These are phyloP conservation scores for Boletus pseudo-olivaceus DNA, from an alignment of 768 basidiomycete genomes.

Conservation along the genomic window DNA sequence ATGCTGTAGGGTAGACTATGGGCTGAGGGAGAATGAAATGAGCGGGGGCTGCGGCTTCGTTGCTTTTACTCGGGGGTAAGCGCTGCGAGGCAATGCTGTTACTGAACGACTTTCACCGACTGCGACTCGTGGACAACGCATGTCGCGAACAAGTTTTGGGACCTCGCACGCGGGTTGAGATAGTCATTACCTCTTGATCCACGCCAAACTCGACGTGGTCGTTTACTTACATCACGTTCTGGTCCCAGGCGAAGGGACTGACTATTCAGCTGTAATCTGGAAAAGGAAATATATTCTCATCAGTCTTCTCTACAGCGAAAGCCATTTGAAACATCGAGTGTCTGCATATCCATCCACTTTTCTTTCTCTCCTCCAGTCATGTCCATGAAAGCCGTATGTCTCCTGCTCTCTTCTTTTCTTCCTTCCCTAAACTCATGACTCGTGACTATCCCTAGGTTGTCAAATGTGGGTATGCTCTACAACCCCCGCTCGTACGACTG, in stretches of 20 bases:
- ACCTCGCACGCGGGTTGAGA: background rate
- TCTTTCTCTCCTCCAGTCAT: conserved; percentile 32
- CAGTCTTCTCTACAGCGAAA: background rate
- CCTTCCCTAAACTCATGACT: background rate
- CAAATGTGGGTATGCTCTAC: conserved; percentile 45
- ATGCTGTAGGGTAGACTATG: conserved; percentile 5
- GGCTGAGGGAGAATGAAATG: conserved; percentile 6
- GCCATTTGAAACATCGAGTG: no score
- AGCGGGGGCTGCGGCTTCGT: background rate
- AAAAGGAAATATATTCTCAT: conserved; percentile 2
- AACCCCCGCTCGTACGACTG: conserved; percentile 7
- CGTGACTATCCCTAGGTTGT: conserved; percentile 41
- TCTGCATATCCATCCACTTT: background rate
- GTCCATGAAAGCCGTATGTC: conserved; percentile 74
- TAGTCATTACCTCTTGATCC: background rate
- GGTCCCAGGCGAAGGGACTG: background rate
- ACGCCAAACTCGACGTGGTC: background rate
- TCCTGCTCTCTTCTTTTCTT: background rate
- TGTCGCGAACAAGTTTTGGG: conserved; percentile 7
- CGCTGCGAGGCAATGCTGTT: conserved; percentile 12
- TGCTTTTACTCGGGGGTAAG: conserved; percentile 9
- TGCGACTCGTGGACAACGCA: conserved; percentile 19
- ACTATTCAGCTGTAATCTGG: background rate
- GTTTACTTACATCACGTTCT: no score
- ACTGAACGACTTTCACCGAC: background rate